Percentiles rank a stretch among this genome's conserved stretches.
Conservation (phyloP, 345 rosid genomes). For the Syzygium aromaticum region DNA sequence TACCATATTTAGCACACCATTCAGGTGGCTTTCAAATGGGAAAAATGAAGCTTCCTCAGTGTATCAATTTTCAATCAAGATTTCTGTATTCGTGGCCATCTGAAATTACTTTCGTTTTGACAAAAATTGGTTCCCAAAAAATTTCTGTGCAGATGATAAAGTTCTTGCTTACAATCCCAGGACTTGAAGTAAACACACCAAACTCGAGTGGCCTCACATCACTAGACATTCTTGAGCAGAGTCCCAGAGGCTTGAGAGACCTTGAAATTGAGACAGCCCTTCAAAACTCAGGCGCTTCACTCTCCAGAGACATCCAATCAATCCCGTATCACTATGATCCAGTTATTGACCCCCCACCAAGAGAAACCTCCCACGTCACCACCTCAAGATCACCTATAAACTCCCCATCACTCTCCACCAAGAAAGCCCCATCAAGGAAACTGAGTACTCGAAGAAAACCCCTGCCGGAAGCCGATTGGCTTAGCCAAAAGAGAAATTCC, state of each 20-base stretch:
- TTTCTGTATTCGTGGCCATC: not conserved
- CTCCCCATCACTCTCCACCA: not conserved
- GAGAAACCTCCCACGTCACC: not conserved
- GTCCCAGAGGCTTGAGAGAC: constrained; percentile 10
- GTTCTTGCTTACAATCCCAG: constrained; percentile 6
- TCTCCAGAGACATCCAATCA: not conserved
- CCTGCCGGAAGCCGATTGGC: constrained; percentile 6
- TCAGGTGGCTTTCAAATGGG: not conserved
- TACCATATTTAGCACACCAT: not conserved
- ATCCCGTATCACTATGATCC: not conserved
- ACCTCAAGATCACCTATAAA: not conserved
- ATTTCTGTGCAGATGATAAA: constrained; percentile 4
- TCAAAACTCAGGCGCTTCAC: constrained; percentile 5
- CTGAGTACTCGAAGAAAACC: not conserved
- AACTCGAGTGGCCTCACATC: constrained; percentile 5
- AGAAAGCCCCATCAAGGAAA: not conserved
- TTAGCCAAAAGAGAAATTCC: constrained; percentile 9
- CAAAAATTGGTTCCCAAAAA: not conserved
- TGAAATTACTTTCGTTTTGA: not conserved
- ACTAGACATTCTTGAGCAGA: constrained; percentile 6
- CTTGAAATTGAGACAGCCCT: constrained; percentile 15
- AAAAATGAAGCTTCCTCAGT: not conserved
- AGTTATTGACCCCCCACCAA: not conserved
- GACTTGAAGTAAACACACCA: constrained; percentile 6
- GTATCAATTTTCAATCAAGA: not conserved